Conservation (phyloP, 2,329 filamentous ascomycete species). For the Pyricularia sp. region DNA sequence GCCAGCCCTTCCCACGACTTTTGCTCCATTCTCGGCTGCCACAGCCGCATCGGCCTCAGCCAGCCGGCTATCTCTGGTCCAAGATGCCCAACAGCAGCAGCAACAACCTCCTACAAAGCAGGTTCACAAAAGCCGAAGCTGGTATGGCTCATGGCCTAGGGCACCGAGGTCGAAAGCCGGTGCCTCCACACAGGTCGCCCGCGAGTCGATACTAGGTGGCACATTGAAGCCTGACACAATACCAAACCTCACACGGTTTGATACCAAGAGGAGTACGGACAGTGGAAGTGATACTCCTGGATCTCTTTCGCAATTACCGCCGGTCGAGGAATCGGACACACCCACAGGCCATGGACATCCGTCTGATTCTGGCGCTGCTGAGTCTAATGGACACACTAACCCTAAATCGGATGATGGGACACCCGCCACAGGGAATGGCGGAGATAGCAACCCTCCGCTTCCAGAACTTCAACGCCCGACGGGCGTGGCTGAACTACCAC, state of each 20-base stretch:
- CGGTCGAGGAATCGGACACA: background rate
- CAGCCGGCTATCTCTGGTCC: background rate
- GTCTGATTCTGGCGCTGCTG: background rate
- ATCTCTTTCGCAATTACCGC: background rate
- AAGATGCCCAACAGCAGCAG: background rate
- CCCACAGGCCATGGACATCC: background rate
- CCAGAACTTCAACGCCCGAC: conserved; percentile 6
- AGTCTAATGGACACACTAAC: background rate
- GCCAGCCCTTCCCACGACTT: background rate
- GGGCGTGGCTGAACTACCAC: background rate
- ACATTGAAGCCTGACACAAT: conserved; percentile 32
- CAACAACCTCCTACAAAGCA: conserved; percentile 13
- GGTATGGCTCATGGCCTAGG: conserved; percentile 51
- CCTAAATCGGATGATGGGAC: background rate
- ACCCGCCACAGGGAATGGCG: background rate
- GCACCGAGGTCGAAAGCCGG: conserved; percentile 33
- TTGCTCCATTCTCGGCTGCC: background rate
- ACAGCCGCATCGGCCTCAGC: background rate
- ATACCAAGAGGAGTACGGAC: conserved; percentile 23
- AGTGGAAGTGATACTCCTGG: conserved; percentile 6
- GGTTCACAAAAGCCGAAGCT: conserved; percentile 42
- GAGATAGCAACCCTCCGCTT: background rate
- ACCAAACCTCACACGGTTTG: conserved; percentile 38
- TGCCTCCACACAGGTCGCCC: conserved; percentile 46
- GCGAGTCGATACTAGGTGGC: conserved; percentile 47